Conservation (phyloP, 148 eudicot genomes). For the Vaccinium corymbosum region DNA sequence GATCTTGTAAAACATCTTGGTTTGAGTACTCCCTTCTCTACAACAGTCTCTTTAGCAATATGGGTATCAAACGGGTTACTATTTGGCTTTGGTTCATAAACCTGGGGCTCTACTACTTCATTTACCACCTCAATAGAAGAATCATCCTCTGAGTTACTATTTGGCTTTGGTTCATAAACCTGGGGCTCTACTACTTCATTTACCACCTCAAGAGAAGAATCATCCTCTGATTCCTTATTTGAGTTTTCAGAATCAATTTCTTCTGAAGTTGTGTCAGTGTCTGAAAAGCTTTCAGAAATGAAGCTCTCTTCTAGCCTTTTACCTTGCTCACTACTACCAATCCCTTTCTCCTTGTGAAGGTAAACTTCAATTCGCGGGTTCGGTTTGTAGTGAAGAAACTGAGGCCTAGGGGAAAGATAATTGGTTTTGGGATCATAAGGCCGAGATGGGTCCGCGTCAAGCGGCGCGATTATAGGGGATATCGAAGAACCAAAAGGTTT, state of each 20-base stretch:
- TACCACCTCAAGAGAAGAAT: constrained; percentile 32
- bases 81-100: constrained; percentile 23
- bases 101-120: constrained; percentile 11
- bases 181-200: constrained; percentile 9
- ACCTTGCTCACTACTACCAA: constrained; percentile 19
- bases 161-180: constrained; percentile 25
- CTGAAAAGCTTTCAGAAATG: constrained; percentile 48
- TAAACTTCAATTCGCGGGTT: constrained; percentile 50
- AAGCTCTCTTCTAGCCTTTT: constrained; percentile 49
- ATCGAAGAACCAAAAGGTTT: constrained; percentile 24
- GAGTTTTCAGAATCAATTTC: constrained; percentile 43
- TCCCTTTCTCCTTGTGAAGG: constrained; percentile 31
- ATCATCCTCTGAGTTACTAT: constrained; percentile 23
- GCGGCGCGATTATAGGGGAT: constrained; percentile 49
- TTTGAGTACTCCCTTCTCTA: constrained; percentile 20
- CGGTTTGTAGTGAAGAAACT: constrained; percentile 74
- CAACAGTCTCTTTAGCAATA: constrained; percentile 22
- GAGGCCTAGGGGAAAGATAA: constrained; percentile 92
- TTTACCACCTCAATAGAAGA: constrained; percentile 31
- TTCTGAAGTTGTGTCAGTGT: constrained; percentile 43
- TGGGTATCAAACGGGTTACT: constrained; percentile 14
- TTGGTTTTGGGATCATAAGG: constrained; percentile 91
- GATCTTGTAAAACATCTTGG: constrained; percentile 27
- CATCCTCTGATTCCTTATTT: constrained; percentile 31
- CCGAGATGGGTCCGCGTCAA: constrained; percentile 65